Evolutionary conservation across 305 asterid species (phyloP).

Genomic region (Caryopteris hybrid): DNA sequence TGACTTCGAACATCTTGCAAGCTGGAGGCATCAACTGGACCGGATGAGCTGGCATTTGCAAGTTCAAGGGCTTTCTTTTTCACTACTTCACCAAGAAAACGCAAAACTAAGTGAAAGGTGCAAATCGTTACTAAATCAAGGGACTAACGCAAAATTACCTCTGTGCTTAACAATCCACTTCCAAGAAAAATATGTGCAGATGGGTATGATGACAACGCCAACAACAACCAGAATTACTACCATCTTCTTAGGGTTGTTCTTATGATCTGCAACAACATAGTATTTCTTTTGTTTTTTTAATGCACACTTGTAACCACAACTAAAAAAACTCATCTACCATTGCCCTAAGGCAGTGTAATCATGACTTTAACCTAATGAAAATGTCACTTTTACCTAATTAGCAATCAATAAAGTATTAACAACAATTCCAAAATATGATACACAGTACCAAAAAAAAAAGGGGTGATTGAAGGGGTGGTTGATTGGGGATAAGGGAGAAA

Average conservation of each 20-base stretch:
- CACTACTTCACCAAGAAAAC: not conserved
- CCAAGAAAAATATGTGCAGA: slow-evolving; percentile 31
- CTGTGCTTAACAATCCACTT: slow-evolving; percentile 30
- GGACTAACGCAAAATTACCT: not conserved
- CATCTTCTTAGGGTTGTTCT: slow-evolving; percentile 10
- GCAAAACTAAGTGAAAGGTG: not conserved
- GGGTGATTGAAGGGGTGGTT: too few species aligned
- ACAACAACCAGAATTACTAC: slow-evolving; percentile 20
- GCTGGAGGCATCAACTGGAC: not conserved
- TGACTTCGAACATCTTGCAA: not conserved
- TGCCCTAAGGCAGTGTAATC: too few species aligned
- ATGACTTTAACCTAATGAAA: too few species aligned
- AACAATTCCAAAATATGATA: too few species aligned
- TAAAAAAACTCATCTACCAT: too few species aligned
- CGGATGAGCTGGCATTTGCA: not conserved
- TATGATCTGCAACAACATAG: slow-evolving; percentile 12
- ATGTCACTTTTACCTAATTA: too few species aligned
- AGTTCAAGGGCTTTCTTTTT: not conserved
- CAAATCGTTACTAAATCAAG: not conserved
- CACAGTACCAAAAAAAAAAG: too few species aligned
- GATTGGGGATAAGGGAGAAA: too few species aligned
- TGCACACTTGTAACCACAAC: too few species aligned
- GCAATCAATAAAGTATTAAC: too few species aligned
- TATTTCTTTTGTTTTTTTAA: too few species aligned
- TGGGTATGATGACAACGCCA: slow-evolving; percentile 14